Evolutionary conservation across 2,329 filamentous ascomycete species (phyloP).

Genomic region (Pleomassaria siparia): DNA sequence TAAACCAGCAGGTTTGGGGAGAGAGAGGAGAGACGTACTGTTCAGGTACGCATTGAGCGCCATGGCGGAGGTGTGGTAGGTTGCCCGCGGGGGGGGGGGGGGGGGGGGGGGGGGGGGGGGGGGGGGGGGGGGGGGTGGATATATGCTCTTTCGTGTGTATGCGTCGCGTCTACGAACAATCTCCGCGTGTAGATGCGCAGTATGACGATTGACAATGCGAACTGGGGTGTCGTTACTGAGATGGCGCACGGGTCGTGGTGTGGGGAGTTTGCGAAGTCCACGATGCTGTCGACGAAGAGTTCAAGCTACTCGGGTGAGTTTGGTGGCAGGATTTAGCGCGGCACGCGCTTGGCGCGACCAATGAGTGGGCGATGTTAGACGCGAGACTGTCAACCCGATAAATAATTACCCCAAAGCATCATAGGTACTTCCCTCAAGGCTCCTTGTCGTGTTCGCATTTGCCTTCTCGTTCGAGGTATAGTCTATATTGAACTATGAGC

Average conservation of each 20-base stretch:
- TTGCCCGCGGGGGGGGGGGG: neutral
- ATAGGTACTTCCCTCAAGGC: too few relatives aligned
- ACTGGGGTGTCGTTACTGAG: neutral
- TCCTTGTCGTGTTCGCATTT: too few relatives aligned
- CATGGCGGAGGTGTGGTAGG: slow-evolving; percentile 29
- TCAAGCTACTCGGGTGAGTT: neutral
- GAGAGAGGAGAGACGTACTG: slow-evolving; percentile 29
- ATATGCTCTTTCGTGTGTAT: too few relatives aligned
- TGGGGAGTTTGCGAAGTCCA: neutral
- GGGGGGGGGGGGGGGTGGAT: too few relatives aligned
- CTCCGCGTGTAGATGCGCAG: neutral
- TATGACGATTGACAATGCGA: neutral
- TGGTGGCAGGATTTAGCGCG: neutral
- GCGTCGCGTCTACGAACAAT: neutral
- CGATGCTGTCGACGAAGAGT: neutral
- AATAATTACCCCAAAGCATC: too few relatives aligned
- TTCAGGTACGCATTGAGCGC: slow-evolving; percentile 48
- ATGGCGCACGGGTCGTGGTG: neutral
- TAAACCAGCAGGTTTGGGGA: neutral
- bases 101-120: neutral
- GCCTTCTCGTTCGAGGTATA: too few relatives aligned
- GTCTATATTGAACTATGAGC: too few relatives aligned
- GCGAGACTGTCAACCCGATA: too few relatives aligned
- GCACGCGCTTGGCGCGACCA: neutral
- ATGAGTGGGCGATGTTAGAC: neutral